phyloP scores from a whole-genome alignment of 768 basidiomycete genomes.

The Inosperma sp. region DNA sequence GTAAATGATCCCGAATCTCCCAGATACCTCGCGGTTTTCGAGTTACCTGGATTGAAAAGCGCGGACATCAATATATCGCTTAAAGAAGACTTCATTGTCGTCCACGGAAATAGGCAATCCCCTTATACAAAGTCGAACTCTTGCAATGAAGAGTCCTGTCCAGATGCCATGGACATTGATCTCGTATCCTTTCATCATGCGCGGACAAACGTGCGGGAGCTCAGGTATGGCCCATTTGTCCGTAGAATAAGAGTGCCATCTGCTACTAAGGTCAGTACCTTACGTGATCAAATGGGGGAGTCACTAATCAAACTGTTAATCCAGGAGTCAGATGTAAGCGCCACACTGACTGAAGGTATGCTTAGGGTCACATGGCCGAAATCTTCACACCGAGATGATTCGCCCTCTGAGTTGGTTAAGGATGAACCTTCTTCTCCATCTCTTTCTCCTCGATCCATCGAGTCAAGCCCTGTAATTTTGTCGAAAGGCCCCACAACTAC shows the following conservation, averaged over 20 bases:
- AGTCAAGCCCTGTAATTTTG: slow-evolving; percentile 9
- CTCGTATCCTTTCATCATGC: neutral
- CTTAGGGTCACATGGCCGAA: slow-evolving; percentile 43
- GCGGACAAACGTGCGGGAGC: slow-evolving; percentile 30
- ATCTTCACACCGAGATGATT: slow-evolving; percentile 12
- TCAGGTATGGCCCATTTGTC: slow-evolving; percentile 43
- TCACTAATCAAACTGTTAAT: slow-evolving; percentile 22
- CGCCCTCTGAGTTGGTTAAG: slow-evolving; percentile 1
- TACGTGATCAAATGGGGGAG: slow-evolving; percentile 7
- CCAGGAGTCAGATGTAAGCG: slow-evolving; percentile 36
- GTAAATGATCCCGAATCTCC: slow-evolving; percentile 35
- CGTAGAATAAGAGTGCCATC: slow-evolving; percentile 35
- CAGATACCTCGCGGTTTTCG: slow-evolving; percentile 36
- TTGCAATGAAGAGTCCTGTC: neutral
- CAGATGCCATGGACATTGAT: slow-evolving; percentile 6
- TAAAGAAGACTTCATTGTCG: slow-evolving; percentile 30
- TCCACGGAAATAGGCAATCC: slow-evolving; percentile 31
- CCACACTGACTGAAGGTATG: slow-evolving; percentile 37
- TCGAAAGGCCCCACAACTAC: too few relatives aligned
- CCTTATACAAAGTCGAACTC: slow-evolving; percentile 14
- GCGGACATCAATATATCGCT: slow-evolving; percentile 33
- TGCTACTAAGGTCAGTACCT: slow-evolving; percentile 34
- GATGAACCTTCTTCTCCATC: slow-evolving; percentile 3
- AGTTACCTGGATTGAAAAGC: slow-evolving; percentile 42
- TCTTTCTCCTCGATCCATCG: slow-evolving; percentile 5